phyloP scores from a whole-genome alignment of 768 basidiomycete species.

The Kwoniella newhampshirensis region DNA sequence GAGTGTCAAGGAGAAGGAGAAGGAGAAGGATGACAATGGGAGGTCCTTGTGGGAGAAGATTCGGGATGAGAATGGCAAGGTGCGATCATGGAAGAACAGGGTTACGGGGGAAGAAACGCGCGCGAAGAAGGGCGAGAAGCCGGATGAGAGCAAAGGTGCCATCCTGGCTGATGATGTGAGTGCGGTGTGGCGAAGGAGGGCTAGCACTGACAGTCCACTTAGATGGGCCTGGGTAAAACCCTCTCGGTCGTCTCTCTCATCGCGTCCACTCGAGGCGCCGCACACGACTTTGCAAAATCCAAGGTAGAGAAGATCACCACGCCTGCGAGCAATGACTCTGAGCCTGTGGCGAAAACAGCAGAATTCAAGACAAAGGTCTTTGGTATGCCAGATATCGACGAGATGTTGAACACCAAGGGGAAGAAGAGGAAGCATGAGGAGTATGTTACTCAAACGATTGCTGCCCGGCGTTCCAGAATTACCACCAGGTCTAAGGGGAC shows the following conservation, averaged over 20 bases:
- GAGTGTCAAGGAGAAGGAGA: slow-evolving; percentile 56
- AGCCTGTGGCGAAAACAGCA: slow-evolving; percentile 22
- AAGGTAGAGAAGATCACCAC: slow-evolving; percentile 56
- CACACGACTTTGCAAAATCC: slow-evolving; percentile 63
- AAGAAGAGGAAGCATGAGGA: slow-evolving; percentile 70
- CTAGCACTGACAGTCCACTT: slow-evolving; percentile 12
- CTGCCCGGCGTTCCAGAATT: slow-evolving; percentile 37
- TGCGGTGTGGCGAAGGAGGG: too few species aligned
- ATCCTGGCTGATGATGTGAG: slow-evolving; percentile 96
- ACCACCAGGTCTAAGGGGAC: slow-evolving; percentile 73
- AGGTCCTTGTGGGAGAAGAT: slow-evolving; percentile 57
- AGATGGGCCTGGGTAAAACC: slow-evolving; percentile 99
- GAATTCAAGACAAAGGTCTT: slow-evolving; percentile 62
- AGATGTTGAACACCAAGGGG: slow-evolving; percentile 56
- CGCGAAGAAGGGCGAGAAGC: slow-evolving; percentile 55
- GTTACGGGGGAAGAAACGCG: slow-evolving; percentile 75
- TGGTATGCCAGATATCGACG: slow-evolving; percentile 66
- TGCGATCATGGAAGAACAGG: slow-evolving; percentile 68
- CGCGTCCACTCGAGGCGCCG: slow-evolving; percentile 74
- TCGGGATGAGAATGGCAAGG: slow-evolving; percentile 50
- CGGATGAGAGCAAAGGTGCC: slow-evolving; percentile 67
- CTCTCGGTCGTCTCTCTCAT: slow-evolving; percentile 93
- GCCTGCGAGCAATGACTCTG: slow-evolving; percentile 13
- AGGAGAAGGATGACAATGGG: slow-evolving; percentile 24
- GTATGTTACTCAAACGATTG: slow-evolving; percentile 20